Conservation (phyloP, 2,329 filamentous ascomycete genomes). For the Septoria petroselini region DNA sequence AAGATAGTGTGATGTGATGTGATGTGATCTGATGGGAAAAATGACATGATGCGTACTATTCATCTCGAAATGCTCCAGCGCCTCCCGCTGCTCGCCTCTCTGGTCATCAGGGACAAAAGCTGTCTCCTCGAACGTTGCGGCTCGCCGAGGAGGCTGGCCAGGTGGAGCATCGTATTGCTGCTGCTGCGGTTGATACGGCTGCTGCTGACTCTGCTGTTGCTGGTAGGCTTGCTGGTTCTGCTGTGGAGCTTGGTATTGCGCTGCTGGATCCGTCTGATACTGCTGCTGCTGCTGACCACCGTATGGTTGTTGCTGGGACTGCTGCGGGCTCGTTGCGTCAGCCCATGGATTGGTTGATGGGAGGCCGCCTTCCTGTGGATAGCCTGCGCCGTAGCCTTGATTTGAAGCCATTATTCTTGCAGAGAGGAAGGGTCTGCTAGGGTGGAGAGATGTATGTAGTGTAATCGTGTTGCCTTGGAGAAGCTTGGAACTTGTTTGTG, state of each 20-base stretch:
- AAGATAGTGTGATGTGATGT: too few relatives aligned
- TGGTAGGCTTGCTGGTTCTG: slow-evolving; percentile 8
- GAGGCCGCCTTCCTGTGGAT: slow-evolving; percentile 12
- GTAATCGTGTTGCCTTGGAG: too few relatives aligned
- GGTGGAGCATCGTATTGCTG: slow-evolving; percentile 18
- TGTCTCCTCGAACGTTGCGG: slow-evolving; percentile 36
- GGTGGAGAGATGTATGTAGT: neutral
- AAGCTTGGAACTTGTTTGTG: too few relatives aligned
- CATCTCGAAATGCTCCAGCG: slow-evolving; percentile 47
- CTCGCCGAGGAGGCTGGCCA: slow-evolving; percentile 23
- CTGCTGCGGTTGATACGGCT: slow-evolving; percentile 12
- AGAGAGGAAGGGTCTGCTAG: neutral
- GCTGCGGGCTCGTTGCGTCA: slow-evolving; percentile 16
- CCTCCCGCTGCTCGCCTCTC: slow-evolving; percentile 39
- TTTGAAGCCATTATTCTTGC: slow-evolving; percentile 16
- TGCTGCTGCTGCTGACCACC: slow-evolving; percentile 16
- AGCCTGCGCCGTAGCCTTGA: slow-evolving; percentile 19
- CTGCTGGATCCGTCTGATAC: too few relatives aligned
- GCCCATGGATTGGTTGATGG: slow-evolving; percentile 25
- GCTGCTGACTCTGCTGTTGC: slow-evolving; percentile 15
- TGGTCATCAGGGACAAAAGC: slow-evolving; percentile 42
- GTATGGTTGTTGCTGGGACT: slow-evolving; percentile 11
- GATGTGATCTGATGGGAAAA: too few relatives aligned
- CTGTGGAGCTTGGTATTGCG: neutral
- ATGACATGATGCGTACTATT: slow-evolving; percentile 29